Evolutionary conservation across 306 rosid species (phyloP), one percentile per base, ranked within the genome.

Genomic region (Vicia sativa): DNA sequence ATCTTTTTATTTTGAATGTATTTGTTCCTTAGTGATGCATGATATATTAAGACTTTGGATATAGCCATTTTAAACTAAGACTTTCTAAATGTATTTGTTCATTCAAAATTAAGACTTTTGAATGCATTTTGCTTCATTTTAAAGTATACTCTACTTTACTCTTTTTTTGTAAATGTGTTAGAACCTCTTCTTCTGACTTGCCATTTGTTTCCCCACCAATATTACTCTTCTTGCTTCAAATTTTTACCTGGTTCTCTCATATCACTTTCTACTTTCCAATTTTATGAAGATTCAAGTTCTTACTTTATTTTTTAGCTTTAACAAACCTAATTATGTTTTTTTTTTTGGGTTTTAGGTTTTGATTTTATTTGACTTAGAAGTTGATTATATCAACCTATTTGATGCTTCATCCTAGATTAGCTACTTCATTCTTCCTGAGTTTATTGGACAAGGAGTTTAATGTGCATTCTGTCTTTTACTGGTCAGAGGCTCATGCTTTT

Each of bases 401-500:
- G 96, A 92, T 60, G 82, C 93, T 37, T 76, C 96, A 10, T 80
- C 92, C 19, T 88, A 92, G 77, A 82, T 92, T 59, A 92, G 89
- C 73, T 80, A 62, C 74, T 81, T 82, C 62, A 71, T 89, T 8
- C 68, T 85, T 45, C 95, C 96, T 7, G 96, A 89, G 79, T 80
- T 80, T 25, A 56, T 87, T 66, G 87, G 77, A 26, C 96, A 91
- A 74, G 91, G 88, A 74, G 35, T 71, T 7, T 75, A 89, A 65
- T 85, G 90, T 44, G 81, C 77, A 0, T 57, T 87, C 5, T 91
- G 84, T 78, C 95, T 91, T 25, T 91, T 74, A 85, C 96, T 29
- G 86, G 84, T 53, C 95, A 80, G 26, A 89, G 97, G 96, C 72
- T 91, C 82, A 85, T 91, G 95, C 87, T 87, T 78, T 85, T 91